These are phyloP conservation scores for Fomes fomentarius DNA, from an alignment of 1,284 basidiomycete genomes.

Conservation along the genomic window DNA sequence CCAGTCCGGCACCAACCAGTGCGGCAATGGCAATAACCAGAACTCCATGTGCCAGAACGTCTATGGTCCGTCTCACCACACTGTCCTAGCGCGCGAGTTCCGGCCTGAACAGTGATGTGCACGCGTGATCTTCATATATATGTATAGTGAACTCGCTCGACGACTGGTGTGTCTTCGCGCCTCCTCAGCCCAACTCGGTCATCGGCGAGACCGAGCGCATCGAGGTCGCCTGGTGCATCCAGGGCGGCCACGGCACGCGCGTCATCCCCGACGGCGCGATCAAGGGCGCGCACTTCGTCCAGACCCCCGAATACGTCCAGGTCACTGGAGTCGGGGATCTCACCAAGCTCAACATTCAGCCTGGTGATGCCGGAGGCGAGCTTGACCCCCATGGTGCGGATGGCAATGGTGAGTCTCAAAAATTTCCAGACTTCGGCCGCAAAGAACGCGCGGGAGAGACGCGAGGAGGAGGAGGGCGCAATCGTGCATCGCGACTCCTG, in stretches of 20 bases:
- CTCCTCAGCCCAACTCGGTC: constrained; percentile 53
- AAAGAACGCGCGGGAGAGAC: no score
- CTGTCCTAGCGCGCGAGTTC: no score
- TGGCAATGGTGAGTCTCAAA: constrained; percentile 54
- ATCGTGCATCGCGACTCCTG: no score
- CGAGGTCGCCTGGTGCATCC: constrained; percentile 72
- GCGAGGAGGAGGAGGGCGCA: no score
- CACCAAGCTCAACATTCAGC: constrained; percentile 65
- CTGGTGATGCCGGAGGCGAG: constrained; percentile 63
- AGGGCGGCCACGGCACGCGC: constrained; percentile 68
- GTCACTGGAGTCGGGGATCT: constrained; percentile 70
- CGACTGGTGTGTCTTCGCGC: constrained; percentile 64
- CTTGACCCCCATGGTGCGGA: constrained; percentile 65
- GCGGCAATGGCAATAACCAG: constrained; percentile 60
- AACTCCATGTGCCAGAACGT: constrained; percentile 68
- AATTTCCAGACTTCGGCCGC: no score
- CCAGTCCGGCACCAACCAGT: constrained; percentile 68
- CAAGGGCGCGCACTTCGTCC: constrained; percentile 67
- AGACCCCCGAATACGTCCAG: constrained; percentile 73
- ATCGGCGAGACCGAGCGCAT: constrained; percentile 66
- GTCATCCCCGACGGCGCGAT: constrained; percentile 81
- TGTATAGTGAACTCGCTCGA: constrained; percentile 59
- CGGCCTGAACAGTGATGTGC: no score
- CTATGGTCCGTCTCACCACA: constrained; percentile 51
- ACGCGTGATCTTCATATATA: background rate